These are phyloP conservation scores for Boletus patriciae DNA, from an alignment of 768 basidiomycete genomes.

Conservation along the genomic window DNA sequence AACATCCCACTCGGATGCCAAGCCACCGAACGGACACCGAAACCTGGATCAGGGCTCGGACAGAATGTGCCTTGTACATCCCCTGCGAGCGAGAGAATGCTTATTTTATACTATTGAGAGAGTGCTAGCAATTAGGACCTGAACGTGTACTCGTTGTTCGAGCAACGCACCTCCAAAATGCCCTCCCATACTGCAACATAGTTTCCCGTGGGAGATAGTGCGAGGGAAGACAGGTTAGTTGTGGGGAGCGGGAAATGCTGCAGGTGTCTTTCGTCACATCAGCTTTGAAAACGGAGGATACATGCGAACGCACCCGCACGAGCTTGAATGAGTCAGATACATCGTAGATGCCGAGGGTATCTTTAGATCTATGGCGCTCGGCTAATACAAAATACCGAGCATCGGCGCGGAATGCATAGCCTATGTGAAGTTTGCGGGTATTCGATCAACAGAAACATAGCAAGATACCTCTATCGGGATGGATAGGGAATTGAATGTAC, in stretches of 20 bases:
- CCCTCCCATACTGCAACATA: constrained; percentile 83
- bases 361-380: constrained; percentile 88
- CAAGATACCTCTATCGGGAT: constrained; percentile 69
- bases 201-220: constrained; percentile 75
- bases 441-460: background rate
- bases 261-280: constrained; percentile 17
- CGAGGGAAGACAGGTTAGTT: constrained; percentile 63
- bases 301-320: constrained; percentile 50
- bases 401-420: constrained; percentile 77
- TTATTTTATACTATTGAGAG: constrained; percentile 65
- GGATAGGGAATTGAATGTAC: constrained; percentile 83
- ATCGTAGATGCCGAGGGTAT: constrained; percentile 85
- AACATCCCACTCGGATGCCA: constrained; percentile 91
- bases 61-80: constrained; percentile 62
- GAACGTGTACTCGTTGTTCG: background rate
- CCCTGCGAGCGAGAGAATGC: constrained; percentile 67
- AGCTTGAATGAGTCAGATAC: constrained; percentile 65
- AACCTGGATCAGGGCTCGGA: constrained; percentile 75
- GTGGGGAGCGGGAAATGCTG: constrained; percentile 88
- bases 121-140: background rate
- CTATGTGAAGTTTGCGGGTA: constrained; percentile 37
- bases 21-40: constrained; percentile 73
- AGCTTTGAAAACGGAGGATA: constrained; percentile 11
- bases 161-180: constrained; percentile 67
- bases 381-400: constrained; percentile 83